Evolutionary conservation across 805 yeast genomes (phyloP).

Genomic region (Wickerhamomyces chaumierensis): DNA sequence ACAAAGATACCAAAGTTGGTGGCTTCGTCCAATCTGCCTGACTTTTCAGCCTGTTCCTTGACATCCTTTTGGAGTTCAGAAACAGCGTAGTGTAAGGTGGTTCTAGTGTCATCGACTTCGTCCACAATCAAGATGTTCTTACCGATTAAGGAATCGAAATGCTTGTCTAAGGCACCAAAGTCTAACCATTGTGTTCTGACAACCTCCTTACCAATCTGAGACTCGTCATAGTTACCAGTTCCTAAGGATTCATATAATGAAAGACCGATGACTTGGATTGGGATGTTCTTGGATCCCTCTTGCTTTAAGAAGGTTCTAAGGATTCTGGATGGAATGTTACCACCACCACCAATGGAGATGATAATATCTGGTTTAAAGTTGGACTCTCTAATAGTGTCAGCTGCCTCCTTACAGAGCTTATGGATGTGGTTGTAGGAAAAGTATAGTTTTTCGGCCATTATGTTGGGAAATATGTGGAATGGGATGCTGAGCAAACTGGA

Average conservation of each 20-base stretch:
- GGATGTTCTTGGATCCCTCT: slow-evolving; percentile 51
- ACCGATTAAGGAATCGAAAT: slow-evolving; percentile 68
- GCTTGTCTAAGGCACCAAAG: slow-evolving; percentile 58
- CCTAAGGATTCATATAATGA: slow-evolving; percentile 52
- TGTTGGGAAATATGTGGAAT: background rate
- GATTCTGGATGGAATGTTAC: slow-evolving; percentile 53
- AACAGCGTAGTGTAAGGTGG: slow-evolving; percentile 78
- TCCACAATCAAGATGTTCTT: slow-evolving; percentile 75
- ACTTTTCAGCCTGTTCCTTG: slow-evolving; percentile 42
- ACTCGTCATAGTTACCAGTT: slow-evolving; percentile 26
- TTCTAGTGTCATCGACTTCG: slow-evolving; percentile 88
- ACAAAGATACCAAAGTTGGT: slow-evolving; percentile 72
- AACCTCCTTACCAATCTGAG: slow-evolving; percentile 64
- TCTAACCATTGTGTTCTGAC: slow-evolving; percentile 87
- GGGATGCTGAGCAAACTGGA: background rate
- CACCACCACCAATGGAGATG: slow-evolving; percentile 67
- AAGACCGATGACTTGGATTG: slow-evolving; percentile 61
- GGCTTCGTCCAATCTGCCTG: slow-evolving; percentile 45
- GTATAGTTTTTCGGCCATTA: slow-evolving; percentile 32
- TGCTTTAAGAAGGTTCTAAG: slow-evolving; percentile 51
- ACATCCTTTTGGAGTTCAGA: slow-evolving; percentile 56
- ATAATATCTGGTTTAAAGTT: slow-evolving; percentile 39
- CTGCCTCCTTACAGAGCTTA: slow-evolving; percentile 67
- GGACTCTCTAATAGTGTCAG: slow-evolving; percentile 32
- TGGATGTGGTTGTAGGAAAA: slow-evolving; percentile 75